Percentiles rank a stretch among this genome's conserved stretches.
phyloP scores from a whole-genome alignment of 441 rosid species.

The Corymbia calophylla region DNA sequence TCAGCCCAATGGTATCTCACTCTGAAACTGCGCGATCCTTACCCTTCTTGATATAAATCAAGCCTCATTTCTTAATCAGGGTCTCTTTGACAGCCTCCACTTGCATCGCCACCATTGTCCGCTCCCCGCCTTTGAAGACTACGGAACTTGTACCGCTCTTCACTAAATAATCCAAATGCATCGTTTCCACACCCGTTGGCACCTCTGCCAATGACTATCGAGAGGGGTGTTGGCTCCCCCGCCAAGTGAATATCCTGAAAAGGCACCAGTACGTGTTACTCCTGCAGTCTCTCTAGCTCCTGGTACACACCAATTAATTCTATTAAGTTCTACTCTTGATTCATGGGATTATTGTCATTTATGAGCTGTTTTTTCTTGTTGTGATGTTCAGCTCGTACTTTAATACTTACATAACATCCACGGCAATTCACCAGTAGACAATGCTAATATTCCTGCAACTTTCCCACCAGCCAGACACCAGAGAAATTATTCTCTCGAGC shows the following conservation, averaged over 20 bases:
- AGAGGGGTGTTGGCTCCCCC: constrained; percentile 5
- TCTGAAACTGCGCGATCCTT: constrained; percentile 4
- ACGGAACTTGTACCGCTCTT: not conserved
- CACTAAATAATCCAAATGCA: not conserved
- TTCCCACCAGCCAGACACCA: not conserved
- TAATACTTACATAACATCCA: constrained; percentile 22
- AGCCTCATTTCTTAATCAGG: not conserved
- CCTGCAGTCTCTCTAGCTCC: constrained; percentile 28
- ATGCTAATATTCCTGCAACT: not conserved
- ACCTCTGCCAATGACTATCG: constrained; percentile 10
- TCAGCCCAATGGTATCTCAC: constrained; percentile 21
- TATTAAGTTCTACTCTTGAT: not conserved
- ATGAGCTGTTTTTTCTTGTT: constrained; percentile 1
- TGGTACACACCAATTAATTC: constrained; percentile 19
- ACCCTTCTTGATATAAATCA: constrained; percentile 19
- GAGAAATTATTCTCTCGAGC: not conserved
- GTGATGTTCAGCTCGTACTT: constrained; percentile 26
- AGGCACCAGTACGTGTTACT: constrained; percentile 25
- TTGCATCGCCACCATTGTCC: constrained; percentile 8
- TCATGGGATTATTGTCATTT: not conserved
- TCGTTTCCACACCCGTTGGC: constrained; percentile 18
- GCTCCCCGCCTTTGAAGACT: constrained; percentile 9
- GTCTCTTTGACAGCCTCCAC: constrained; percentile 1
- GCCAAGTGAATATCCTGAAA: constrained; percentile 18
- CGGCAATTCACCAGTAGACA: not conserved